Base-by-base conservation (phyloP, 345 rosid genomes). In the Citrus trifoliata region DNA sequence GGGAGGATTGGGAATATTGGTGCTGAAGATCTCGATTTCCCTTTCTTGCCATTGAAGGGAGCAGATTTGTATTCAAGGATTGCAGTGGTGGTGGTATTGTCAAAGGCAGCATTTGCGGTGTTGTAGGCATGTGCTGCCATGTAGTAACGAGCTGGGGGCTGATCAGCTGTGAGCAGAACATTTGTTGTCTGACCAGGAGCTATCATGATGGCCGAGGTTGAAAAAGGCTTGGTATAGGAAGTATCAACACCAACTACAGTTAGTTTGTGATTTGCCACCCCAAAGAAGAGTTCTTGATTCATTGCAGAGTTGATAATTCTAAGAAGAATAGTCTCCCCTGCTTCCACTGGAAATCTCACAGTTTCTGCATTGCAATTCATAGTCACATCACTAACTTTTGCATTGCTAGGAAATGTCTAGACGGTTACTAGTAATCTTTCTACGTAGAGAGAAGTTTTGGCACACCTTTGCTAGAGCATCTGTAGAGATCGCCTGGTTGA, bases 401-500 rank as follows among this genome's bases (percentile, higher is more conserved):
- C 14, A 18, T 27, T 18, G 8, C 77, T 74, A 10, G 27, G 38
- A 13, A 37, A 46, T 51, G 5, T 24, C 2, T 40, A 7, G 22
- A 25, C 21, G 69, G 30, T 74, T n/a, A 38, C 69, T 8, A 25
- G 68, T 19, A 61, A 25, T 61, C 25, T 42, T 24, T 61, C 69
- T 40, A 10, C 70, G 24, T 51, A 75, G 46, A 62, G 13, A 40
- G 70, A 27, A 35, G 73, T 12, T 25, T 14, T 30, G 13, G 78
- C 79, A 68, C 68, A 90, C 96, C 93, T 88, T 83, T 81, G 71
- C 75, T 88, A 22, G 99, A 93, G 87, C 98, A 95, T 86, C 91
- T 86, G 75, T 93, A 93, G 58, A 93, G 82, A 76, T 95, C 96
- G 35, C 99, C 98, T 5, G 98, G 99, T 80, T 95, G 99, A 68